Percentiles rank a stretch among this genome's conserved stretches.
These are phyloP conservation scores for Trifolium fragiferum DNA, from an alignment of 306 rosid species.

Conservation along the genomic window DNA sequence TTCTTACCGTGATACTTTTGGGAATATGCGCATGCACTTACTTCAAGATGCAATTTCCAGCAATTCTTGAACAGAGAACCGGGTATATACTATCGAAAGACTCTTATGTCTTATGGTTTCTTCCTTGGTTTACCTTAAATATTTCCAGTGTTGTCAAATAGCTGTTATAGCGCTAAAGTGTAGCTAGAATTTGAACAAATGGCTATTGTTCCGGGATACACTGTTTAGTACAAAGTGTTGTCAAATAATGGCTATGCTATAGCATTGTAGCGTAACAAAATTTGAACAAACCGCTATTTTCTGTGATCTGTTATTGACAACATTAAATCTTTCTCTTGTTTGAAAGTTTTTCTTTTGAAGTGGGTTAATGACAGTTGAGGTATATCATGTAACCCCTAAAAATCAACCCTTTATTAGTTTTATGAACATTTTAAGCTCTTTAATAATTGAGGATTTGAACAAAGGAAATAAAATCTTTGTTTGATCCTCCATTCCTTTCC, in stretches of 20 bases:
- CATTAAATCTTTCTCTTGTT: background rate
- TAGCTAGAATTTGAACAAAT: too few species aligned
- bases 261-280: too few species aligned
- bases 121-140: background rate
- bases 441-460: background rate
- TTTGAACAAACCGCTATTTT: too few species aligned
- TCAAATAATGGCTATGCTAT: too few species aligned
- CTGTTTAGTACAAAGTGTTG: too few species aligned
- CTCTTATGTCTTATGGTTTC: background rate
- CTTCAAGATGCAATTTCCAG: conserved; percentile 62
- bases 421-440: conserved; percentile 1
- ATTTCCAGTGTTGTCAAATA: too few species aligned
- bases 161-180: too few species aligned
- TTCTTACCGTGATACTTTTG: conserved; percentile 55
- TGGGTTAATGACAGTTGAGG: background rate
- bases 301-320: too few species aligned
- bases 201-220: too few species aligned
- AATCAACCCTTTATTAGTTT: background rate
- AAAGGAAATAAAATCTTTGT: conserved; percentile 8
- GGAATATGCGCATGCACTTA: conserved; percentile 60
- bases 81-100: conserved; percentile 42
- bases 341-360: background rate
- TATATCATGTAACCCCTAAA: background rate
- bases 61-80: conserved; percentile 55
- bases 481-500: conserved; percentile 6